Conservation (phyloP, 2,329 filamentous ascomycete genomes). For the Cercospora berteroae region DNA sequence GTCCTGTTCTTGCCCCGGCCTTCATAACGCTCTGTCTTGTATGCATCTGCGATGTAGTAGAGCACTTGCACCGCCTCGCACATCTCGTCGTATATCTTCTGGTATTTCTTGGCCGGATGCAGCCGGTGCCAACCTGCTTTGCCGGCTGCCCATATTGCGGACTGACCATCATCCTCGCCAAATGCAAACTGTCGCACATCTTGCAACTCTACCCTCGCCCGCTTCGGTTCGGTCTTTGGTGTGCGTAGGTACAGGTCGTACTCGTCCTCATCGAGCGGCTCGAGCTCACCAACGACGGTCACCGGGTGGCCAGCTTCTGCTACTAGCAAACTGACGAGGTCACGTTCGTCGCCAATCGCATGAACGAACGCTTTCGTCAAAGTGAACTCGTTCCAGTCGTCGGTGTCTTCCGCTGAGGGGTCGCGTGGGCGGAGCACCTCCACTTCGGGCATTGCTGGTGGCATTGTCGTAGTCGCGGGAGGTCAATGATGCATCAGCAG, state of each 20-base stretch:
- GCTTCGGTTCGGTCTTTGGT: constrained; percentile 17
- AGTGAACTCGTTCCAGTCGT: constrained; percentile 61
- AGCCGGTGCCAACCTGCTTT: constrained; percentile 68
- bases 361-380: constrained; percentile 60
- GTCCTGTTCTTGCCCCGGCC: constrained; percentile 39
- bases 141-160: constrained; percentile 65
- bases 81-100: constrained; percentile 58
- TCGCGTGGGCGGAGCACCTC: constrained; percentile 44
- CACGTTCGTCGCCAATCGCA: constrained; percentile 30
- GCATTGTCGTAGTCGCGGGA: constrained; percentile 30
- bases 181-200: constrained; percentile 50
- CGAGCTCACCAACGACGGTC: constrained; percentile 59
- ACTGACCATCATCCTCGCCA: constrained; percentile 54
- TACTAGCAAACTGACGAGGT: constrained; percentile 59
- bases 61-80: constrained; percentile 63
- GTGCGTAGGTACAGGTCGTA: constrained; percentile 25
- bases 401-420: constrained; percentile 42
- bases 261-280: constrained; percentile 49
- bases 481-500: background rate
- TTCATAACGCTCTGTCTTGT: constrained; percentile 39
- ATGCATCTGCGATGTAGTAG: constrained; percentile 61
- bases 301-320: constrained; percentile 61
- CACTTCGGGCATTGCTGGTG: constrained; percentile 31
- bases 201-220: constrained; percentile 54
- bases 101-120: constrained; percentile 58